These are phyloP conservation scores for Neurospora terricola DNA, from an alignment of 495 filamentous ascomycete species.

Conservation along the genomic window DNA sequence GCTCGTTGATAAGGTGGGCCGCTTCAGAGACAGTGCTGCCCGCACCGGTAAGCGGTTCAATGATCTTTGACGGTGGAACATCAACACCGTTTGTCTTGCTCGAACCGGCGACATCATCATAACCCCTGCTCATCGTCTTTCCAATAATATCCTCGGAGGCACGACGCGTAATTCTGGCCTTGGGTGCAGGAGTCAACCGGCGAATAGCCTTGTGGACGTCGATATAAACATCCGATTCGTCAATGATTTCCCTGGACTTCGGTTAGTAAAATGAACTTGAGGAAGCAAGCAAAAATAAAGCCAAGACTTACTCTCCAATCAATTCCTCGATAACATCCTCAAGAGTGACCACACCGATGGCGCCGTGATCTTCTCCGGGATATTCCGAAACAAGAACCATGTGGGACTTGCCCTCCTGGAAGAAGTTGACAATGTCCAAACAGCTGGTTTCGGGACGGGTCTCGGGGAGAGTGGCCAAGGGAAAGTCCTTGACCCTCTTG, in stretches of 20 bases:
- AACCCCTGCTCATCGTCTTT: slow-evolving; percentile 5
- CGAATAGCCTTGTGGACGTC: slow-evolving; percentile 96
- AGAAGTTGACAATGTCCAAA: slow-evolving; percentile 97
- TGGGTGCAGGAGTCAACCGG: slow-evolving; percentile 40
- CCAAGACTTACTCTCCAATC: slow-evolving; percentile 79
- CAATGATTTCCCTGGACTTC: slow-evolving; percentile 52
- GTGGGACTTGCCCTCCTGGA: slow-evolving; percentile 97
- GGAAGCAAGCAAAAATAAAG: neutral
- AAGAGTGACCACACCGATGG: slow-evolving; percentile 85
- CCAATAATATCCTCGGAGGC: slow-evolving; percentile 10
- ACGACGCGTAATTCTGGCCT: slow-evolving; percentile 19
- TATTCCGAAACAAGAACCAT: slow-evolving; percentile 93
- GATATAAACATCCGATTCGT: slow-evolving; percentile 90
- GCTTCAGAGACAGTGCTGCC: slow-evolving; percentile 18
- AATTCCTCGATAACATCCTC: slow-evolving; percentile 98
- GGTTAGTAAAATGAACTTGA: slow-evolving; percentile 11
- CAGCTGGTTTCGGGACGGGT: slow-evolving; percentile 92
- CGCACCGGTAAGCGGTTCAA: slow-evolving; percentile 5
- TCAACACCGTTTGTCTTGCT: slow-evolving; percentile 3
- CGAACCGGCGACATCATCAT: slow-evolving; percentile 3
- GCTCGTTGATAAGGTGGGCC: slow-evolving; percentile 19
- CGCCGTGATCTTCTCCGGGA: slow-evolving; percentile 80
- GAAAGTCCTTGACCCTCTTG: slow-evolving; percentile 76
- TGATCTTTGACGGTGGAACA: neutral
- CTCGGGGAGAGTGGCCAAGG: slow-evolving; percentile 87